phyloP scores from a whole-genome alignment of 495 filamentous ascomycete species.

The Aspergillus affinis region DNA sequence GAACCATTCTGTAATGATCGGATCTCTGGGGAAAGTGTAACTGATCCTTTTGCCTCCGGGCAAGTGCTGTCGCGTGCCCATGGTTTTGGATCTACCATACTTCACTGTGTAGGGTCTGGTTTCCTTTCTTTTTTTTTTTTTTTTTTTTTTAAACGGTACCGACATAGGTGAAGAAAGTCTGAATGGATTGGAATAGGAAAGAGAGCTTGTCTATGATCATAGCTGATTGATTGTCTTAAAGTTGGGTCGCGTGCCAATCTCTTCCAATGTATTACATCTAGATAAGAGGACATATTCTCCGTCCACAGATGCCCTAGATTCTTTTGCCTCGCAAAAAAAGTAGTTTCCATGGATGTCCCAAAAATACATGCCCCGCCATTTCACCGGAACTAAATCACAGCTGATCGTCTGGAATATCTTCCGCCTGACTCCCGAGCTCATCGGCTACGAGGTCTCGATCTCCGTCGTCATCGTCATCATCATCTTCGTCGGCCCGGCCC shows the following conservation, averaged over 20 bases:
- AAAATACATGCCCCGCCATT: neutral
- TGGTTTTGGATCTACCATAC: neutral
- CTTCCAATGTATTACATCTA: no score
- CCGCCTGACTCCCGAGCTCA: slow-evolving; percentile 44
- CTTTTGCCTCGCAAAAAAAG: neutral
- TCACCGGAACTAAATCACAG: slow-evolving; percentile 11
- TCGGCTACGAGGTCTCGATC: slow-evolving; percentile 40
- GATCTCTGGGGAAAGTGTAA: neutral
- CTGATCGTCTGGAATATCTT: slow-evolving; percentile 34
- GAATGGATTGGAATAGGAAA: neutral
- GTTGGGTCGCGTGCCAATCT: no score
- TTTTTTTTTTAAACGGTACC: no score
- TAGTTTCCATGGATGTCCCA: neutral
- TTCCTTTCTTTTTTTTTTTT: no score
- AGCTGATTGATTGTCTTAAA: no score
- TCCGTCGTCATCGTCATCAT: slow-evolving; percentile 50
- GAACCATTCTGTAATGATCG: neutral
- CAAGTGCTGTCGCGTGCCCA: neutral
- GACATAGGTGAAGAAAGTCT: neutral
- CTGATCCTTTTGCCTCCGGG: no score
- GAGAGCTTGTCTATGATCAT: no score
- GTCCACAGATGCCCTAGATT: no score
- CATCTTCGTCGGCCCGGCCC: slow-evolving; percentile 31
- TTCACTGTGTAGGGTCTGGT: no score
- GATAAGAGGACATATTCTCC: neutral